A percentile compares a stretch with the other conserved stretches of the same genome.
phyloP scores from a whole-genome alignment of 164 flowering plant genomes.

The Macadamia integrifolia region DNA sequence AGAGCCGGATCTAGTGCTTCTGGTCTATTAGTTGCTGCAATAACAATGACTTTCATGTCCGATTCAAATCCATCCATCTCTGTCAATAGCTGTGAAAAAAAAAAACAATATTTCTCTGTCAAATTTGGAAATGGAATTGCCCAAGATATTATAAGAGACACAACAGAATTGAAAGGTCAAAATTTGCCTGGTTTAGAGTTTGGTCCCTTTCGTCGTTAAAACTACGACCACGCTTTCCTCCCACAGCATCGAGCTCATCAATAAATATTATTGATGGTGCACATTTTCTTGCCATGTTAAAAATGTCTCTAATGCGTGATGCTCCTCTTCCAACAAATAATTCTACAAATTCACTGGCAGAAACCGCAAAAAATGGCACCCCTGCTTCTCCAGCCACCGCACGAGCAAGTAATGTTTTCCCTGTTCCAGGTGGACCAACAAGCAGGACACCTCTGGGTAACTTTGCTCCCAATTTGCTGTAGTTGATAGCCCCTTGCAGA shows the following conservation, averaged over 20 bases:
- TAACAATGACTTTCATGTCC: constrained; percentile 77
- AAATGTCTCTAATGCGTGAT: constrained; percentile 94
- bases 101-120: constrained; percentile 9
- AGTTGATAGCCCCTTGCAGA: constrained; percentile 80
- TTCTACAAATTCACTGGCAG: constrained; percentile 99
- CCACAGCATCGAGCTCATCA: constrained; percentile 98
- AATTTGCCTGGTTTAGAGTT: constrained; percentile 80
- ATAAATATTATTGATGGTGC: constrained; percentile 94
- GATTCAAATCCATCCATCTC: constrained; percentile 99
- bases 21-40: constrained; percentile 94
- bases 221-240: constrained; percentile 96
- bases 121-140: constrained; percentile 1
- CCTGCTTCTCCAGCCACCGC: constrained; percentile 99
- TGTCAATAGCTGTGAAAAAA: constrained; percentile 65
- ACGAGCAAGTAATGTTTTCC: constrained; percentile 94
- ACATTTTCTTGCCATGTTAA: constrained; percentile 71
- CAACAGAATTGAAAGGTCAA: constrained; percentile 5
- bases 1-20: constrained; percentile 96
- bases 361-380: constrained; percentile 88
- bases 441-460: constrained; percentile 90
- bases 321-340: constrained; percentile 99
- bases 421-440: constrained; percentile 99
- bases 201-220: constrained; percentile 99
- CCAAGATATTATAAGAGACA: background rate
- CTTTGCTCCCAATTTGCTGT: constrained; percentile 83